Base-by-base conservation (phyloP, 192 early-diverging fungal genomes). In the Phycomyces nitens region DNA sequence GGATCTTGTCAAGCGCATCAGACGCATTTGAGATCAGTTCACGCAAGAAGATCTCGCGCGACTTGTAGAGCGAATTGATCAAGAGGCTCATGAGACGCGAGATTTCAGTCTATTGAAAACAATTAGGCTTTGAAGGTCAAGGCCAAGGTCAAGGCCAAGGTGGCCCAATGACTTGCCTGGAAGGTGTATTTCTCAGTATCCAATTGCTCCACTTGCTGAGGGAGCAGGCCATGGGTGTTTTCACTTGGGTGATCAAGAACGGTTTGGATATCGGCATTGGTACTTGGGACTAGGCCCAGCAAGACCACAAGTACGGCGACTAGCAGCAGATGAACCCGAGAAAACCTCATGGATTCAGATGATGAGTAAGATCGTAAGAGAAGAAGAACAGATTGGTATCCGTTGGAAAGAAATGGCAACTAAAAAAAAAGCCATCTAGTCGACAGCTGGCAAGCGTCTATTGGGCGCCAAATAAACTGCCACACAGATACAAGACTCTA, bases 1-100 rank as follows among this genome's bases (percentile, higher is more conserved):
- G 81, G 58, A 94, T 87, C 78, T 94, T 98, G 80, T 98, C 96
- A 27, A 99, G 75, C 5, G 97, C 97, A 80, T 98, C 96, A 7
- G 95, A 94, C 0, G 92, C 91, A 68, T 97, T 97, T 22, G 93
- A 96, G 42, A 98, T 94, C 20, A 99, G 82, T 79, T 99, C 97
- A 26, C 97, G 83, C 71, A 99, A 82, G 72, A 99, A 99, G 56
- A 99, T 94, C 65, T 99, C 95, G 75, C 85, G 83, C 56, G 87
- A 88, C 68, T 97, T 97, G 85, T 98, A 99, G 20, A 99, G 80
- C 22, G 91, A 93, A 77, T 97, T 94, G 74, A 96, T 95, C 65
- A 99, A 93, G 56, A 99, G 80, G 64, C 93, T 88, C 80, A 99
- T 94, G 62, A 99, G 73, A 65, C 88, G 85, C 43, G 88, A 88